Conservation (phyloP, 768 basidiomycete genomes). For the Hericium erinaceus region DNA sequence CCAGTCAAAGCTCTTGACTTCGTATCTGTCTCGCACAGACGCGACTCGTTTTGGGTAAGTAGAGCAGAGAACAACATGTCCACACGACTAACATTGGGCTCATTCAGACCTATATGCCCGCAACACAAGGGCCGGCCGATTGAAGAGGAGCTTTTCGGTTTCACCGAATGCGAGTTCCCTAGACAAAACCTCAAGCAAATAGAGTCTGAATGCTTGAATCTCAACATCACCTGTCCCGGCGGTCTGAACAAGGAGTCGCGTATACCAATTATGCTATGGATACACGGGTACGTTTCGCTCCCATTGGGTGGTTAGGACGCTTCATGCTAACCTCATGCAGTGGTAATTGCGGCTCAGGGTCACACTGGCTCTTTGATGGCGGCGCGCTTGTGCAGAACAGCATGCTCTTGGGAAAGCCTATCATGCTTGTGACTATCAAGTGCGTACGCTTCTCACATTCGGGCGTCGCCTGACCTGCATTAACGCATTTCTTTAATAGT, state of each 20-base stretch:
- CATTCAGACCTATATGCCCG: constrained; percentile 63
- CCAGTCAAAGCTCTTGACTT: constrained; percentile 52
- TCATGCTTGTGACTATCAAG: constrained; percentile 72
- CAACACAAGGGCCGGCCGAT: constrained; percentile 40
- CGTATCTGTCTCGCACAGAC: constrained; percentile 50
- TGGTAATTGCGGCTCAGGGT: constrained; percentile 63
- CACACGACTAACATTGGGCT: neutral
- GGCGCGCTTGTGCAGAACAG: constrained; percentile 65
- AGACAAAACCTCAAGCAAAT: constrained; percentile 49
- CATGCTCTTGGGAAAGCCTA: constrained; percentile 49
- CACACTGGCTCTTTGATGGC: constrained; percentile 70
- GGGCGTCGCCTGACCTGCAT: neutral
- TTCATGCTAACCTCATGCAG: constrained; percentile 19
- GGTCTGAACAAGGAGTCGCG: constrained; percentile 41
- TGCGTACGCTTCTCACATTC: constrained; percentile 29
- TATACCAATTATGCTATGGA: constrained; percentile 75
- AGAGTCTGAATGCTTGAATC: constrained; percentile 73
- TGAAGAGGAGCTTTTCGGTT: constrained; percentile 56
- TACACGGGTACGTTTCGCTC: constrained; percentile 58
- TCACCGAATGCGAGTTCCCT: constrained; percentile 43
- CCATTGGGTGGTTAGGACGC: neutral
- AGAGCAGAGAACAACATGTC: neutral
- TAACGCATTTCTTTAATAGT: constrained; percentile 26
- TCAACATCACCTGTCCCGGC: constrained; percentile 72
- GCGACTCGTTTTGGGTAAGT: constrained; percentile 61